Evolutionary conservation across 2,329 filamentous ascomycete species (phyloP).

Genomic region (Fusarium torreyae): DNA sequence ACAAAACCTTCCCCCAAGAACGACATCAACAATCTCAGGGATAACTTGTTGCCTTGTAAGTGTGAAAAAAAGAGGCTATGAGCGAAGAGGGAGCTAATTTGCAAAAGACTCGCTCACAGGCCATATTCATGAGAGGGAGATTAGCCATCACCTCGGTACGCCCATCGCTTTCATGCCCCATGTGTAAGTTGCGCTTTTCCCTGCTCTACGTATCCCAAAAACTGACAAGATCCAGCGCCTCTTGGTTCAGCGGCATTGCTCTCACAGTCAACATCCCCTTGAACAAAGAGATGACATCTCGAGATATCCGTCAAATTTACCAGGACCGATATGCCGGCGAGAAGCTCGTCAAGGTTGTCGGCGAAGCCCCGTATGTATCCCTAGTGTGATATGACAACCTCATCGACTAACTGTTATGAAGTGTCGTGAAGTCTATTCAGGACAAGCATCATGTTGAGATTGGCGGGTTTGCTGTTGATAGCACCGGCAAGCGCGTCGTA

Average conservation of each 20-base stretch:
- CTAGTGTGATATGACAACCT: neutral
- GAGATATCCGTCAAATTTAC: conserved; percentile 94
- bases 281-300: conserved; percentile 86
- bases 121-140: conserved; percentile 95
- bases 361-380: conserved; percentile 78
- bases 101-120: conserved; percentile 69
- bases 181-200: conserved; percentile 61
- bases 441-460: conserved; percentile 93
- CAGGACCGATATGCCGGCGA: conserved; percentile 97
- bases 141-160: conserved; percentile 81
- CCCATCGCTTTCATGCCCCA: conserved; percentile 91
- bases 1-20: conserved; percentile 92
- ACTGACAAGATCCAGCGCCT: conserved; percentile 63
- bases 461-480: conserved; percentile 93
- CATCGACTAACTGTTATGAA: neutral
- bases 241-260: conserved; percentile 96
- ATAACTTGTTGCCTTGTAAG: conserved; percentile 86
- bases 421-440: conserved; percentile 76
- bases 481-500: conserved; percentile 90
- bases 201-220: neutral
- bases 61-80: conserved; percentile 53
- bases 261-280: conserved; percentile 93
- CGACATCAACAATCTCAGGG: conserved; percentile 83
- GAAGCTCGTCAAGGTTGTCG: conserved; percentile 92
- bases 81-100: conserved; percentile 6